phyloP scores from a whole-genome alignment of 1,284 basidiomycete species.

The Fistulina hepatica region DNA sequence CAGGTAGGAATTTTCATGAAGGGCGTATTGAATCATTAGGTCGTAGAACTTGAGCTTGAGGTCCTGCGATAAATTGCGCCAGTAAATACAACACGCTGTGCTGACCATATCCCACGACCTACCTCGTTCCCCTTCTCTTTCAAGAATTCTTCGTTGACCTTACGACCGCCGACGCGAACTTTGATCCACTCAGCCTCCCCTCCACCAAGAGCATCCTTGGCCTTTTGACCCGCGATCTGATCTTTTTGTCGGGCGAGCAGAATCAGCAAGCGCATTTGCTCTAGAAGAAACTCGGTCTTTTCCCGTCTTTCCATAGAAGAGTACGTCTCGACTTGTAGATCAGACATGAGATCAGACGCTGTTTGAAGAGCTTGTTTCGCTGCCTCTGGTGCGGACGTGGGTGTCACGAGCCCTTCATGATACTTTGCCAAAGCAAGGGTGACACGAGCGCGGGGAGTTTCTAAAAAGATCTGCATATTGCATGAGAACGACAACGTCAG shows the following conservation, averaged over 20 bases:
- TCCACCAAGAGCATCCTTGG: constrained; percentile 49
- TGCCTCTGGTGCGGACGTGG: constrained; percentile 33
- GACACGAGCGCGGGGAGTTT: constrained; percentile 92
- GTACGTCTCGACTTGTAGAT: constrained; percentile 98
- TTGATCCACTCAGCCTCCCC: constrained; percentile 86
- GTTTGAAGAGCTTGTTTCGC: constrained; percentile 62
- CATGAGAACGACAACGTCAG: constrained; percentile 6
- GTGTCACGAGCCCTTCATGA: constrained; percentile 59
- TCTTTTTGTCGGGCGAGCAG: constrained; percentile 66
- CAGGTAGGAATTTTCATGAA: constrained; percentile 79
- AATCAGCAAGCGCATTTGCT: constrained; percentile 90
- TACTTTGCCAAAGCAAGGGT: constrained; percentile 77
- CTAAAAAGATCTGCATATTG: constrained; percentile 79
- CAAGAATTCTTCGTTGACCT: constrained; percentile 91
- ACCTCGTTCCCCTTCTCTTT: constrained; percentile 86
- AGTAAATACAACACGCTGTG: constrained; percentile 3
- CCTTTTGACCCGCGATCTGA: constrained; percentile 34
- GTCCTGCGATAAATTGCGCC: constrained; percentile 57
- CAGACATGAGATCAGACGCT: constrained; percentile 84
- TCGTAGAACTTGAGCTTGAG: constrained; percentile 95
- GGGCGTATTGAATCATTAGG: constrained; percentile 89
- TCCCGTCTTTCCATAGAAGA: constrained; percentile 96
- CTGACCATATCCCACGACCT: constrained; percentile 17
- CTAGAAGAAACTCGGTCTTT: constrained; percentile 97
- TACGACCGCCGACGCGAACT: constrained; percentile 84